Conservation (phyloP, 805 yeast species). For the Nakazawaea ernobii region DNA sequence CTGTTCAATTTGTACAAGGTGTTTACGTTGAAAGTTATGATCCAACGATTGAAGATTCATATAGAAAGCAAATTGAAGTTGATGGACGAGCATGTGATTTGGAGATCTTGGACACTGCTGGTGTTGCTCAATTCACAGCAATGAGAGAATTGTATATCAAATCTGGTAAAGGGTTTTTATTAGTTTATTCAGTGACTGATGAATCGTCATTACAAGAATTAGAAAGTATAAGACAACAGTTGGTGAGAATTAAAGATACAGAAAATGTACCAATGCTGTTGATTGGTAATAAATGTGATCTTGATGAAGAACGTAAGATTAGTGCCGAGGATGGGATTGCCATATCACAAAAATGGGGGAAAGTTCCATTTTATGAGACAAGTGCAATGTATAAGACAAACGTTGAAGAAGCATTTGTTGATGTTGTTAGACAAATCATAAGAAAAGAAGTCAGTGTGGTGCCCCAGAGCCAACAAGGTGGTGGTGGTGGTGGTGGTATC, state of each 20-base stretch:
- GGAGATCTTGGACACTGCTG: conserved; percentile 68
- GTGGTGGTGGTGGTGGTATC: no score
- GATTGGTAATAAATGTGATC: conserved; percentile 88
- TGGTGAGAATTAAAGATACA: conserved; percentile 74
- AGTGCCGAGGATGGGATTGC: conserved; percentile 77
- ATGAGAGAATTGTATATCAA: conserved; percentile 88
- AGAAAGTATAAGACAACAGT: conserved; percentile 75
- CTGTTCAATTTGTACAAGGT: conserved; percentile 89
- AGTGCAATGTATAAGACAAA: conserved; percentile 88
- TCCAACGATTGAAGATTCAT: conserved; percentile 96
- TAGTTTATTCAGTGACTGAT: conserved; percentile 56
- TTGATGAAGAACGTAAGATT: conserved; percentile 67
- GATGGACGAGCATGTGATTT: conserved; percentile 84
- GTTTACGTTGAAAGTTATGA: conserved; percentile 88
- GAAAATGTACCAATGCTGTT: conserved; percentile 80
- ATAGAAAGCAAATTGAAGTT: conserved; percentile 79
- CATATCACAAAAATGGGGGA: conserved; percentile 82
- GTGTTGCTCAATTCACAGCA: conserved; percentile 86
- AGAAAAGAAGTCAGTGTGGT: conserved; percentile 44
- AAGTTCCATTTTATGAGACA: conserved; percentile 87
- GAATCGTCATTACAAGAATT: conserved; percentile 70
- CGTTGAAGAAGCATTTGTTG: conserved; percentile 86
- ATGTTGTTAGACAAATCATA: conserved; percentile 85
- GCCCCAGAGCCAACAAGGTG: neutral
- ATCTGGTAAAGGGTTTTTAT: conserved; percentile 70